Evolutionary conservation across 345 rosid species (phyloP), one percentile per base, ranked within the genome.

Genomic region (Syzygium jambos): DNA sequence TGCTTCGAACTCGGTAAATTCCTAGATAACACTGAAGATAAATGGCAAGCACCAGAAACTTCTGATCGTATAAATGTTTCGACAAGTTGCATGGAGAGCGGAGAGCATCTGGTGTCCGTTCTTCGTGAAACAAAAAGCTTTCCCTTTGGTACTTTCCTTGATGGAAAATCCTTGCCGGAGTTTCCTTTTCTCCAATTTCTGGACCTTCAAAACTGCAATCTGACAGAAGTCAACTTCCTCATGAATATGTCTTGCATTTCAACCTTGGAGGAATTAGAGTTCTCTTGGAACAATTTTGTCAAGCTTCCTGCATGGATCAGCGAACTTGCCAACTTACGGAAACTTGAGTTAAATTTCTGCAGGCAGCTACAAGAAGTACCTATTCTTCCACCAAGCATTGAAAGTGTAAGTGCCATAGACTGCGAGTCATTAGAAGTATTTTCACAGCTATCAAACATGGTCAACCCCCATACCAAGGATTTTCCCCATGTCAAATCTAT

Each of bases 181-280:
- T 38, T 87, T 82, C 86, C 88, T 49, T 63, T 65, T 85, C 86
- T 57, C 22, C 56, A 43, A 80, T 77, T 65, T 27, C 46, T 90
- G 56, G 51, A 88, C 54, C 87, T 90, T 63, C 89, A 25, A 30
- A 84, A 88, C 34, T 88, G 91, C 87, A 88, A 87, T 49, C 63
- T 88, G 49, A 51, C 85, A 14, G 85, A 86, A 51, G 54, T 61
- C n/a, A 86, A 53, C 77, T 87, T 82, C 84, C 88, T 54, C 51
- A 29, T 43, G 87, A 87, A 10, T 52, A 59, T 88, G 52, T 85
- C 51, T 30, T 86, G 87, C 51, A 49, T 86, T 78, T 73, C 85
- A 7, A 85, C 92, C 29, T 61, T 87, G 87, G 78, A 59, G 85
- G 88, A 85, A 61, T 56, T 84, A 77, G 29, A 30, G 63, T 86